phyloP scores from a whole-genome alignment of 2,329 filamentous ascomycete species.

The Penicillium digitatum region DNA sequence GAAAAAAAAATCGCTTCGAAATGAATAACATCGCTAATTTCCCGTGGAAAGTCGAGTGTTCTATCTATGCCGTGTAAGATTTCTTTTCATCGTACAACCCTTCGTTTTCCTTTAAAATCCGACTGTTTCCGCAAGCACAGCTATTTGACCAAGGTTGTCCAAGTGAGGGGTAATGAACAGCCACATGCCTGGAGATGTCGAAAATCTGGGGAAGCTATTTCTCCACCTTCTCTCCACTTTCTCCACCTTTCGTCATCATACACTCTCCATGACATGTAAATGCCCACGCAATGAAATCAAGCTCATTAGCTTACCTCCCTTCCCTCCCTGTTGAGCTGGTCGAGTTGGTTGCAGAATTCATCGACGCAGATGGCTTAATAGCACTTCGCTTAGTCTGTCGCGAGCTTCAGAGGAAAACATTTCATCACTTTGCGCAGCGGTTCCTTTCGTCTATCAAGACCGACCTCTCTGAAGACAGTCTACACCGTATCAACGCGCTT shows the following conservation, averaged over 20 bases:
- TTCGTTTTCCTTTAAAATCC: neutral
- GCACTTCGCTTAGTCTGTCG: conserved; percentile 19
- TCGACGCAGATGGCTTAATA: conserved; percentile 14
- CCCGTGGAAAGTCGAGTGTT: neutral
- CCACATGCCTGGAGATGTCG: neutral
- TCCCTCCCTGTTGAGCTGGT: conserved; percentile 20
- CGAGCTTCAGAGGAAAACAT: conserved; percentile 21
- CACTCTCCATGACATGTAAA: neutral
- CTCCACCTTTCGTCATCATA: neutral
- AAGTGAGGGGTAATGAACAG: conserved; percentile 3
- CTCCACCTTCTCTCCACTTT: neutral
- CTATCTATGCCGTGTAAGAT: neutral
- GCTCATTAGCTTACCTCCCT: neutral
- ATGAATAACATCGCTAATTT: neutral
- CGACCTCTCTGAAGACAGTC: conserved; percentile 21
- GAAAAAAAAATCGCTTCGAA: neutral
- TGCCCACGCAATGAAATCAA: neutral
- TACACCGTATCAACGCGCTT: conserved; percentile 15
- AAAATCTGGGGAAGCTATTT: conserved; percentile 4
- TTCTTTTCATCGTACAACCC: neutral
- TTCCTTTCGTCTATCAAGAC: conserved; percentile 22
- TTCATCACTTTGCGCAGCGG: conserved; percentile 22
- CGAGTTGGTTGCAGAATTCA: conserved; percentile 15
- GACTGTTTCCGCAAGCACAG: neutral
- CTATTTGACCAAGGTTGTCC: neutral